Evolutionary conservation across 2,329 filamentous ascomycete genomes (phyloP).

Genomic region (Ambrosiella beaveri): DNA sequence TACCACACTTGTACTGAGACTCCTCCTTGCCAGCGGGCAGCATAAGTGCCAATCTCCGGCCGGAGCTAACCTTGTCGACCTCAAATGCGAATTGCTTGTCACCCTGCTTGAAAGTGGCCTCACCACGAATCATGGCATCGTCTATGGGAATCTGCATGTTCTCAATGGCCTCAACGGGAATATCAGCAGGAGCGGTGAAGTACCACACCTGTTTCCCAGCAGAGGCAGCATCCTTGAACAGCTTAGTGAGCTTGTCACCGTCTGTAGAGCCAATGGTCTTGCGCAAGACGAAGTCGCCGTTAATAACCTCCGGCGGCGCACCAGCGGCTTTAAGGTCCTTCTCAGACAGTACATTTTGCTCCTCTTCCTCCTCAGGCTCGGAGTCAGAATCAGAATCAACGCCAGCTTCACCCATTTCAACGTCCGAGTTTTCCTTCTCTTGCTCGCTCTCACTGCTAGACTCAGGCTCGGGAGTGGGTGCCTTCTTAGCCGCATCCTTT

Average conservation of each 20-base stretch:
- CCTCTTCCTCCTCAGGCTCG: constrained; percentile 16
- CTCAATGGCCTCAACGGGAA: constrained; percentile 51
- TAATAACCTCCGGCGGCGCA: constrained; percentile 23
- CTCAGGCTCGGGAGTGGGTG: constrained; percentile 15
- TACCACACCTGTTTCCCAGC: constrained; percentile 66
- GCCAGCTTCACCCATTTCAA: constrained; percentile 16
- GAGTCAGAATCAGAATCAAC: constrained; percentile 14
- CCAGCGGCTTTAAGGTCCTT: constrained; percentile 15
- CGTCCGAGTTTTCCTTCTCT: constrained; percentile 15
- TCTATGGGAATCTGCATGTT: constrained; percentile 44
- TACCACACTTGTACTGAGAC: constrained; percentile 12
- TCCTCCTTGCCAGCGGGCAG: constrained; percentile 10
- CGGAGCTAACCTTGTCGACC: constrained; percentile 34
- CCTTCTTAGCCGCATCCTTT: background rate
- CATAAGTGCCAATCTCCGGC: constrained; percentile 17
- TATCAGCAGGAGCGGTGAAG: constrained; percentile 52
- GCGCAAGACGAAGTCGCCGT: constrained; percentile 36
- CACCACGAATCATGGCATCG: constrained; percentile 27
- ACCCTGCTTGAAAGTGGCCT: constrained; percentile 42
- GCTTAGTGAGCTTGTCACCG: constrained; percentile 30
- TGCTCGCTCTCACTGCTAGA: constrained; percentile 5
- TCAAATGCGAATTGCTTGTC: constrained; percentile 45
- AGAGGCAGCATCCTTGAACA: constrained; percentile 41
- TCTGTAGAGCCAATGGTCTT: constrained; percentile 25
- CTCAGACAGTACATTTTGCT: constrained; percentile 18